Conservation (phyloP, 1,139 yeast species). For the Geotrichum europaeum region DNA sequence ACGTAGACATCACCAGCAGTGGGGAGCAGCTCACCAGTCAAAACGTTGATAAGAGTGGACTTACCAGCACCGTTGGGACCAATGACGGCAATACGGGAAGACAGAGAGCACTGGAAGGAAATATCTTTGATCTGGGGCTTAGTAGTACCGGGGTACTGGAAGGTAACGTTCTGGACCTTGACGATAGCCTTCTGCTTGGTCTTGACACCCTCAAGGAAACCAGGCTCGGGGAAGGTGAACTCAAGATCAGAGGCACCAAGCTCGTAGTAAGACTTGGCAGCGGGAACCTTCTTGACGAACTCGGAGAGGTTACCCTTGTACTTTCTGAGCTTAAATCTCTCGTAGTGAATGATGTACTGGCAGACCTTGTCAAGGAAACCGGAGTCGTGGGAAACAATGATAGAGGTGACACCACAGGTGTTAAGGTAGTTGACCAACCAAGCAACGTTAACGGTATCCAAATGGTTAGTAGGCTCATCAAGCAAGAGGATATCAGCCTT, state of each 20-base stretch:
- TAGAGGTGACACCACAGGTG: constrained; percentile 97
- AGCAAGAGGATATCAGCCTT: constrained; percentile 96
- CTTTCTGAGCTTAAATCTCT: constrained; percentile 98
- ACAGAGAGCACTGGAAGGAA: constrained; percentile 96
- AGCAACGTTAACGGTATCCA: constrained; percentile 98
- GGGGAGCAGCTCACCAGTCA: constrained; percentile 99
- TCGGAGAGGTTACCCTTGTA: constrained; percentile 99
- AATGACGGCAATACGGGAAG: constrained; percentile 99
- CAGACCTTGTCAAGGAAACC: constrained; percentile 97
- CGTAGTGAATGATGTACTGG: constrained; percentile 98
- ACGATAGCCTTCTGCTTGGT: constrained; percentile 99
- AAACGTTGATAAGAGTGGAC: constrained; percentile 94
- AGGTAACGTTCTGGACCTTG: constrained; percentile 91
- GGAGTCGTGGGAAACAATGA: constrained; percentile 98
- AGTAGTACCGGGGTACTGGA: constrained; percentile 98
- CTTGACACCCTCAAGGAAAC: constrained; percentile 99
- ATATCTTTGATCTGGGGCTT: constrained; percentile 90
- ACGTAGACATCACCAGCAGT: constrained; percentile 97
- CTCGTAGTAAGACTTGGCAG: constrained; percentile 98
- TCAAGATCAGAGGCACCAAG: constrained; percentile 96
- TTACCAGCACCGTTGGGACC: constrained; percentile 99
- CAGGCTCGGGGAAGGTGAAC: constrained; percentile 98
- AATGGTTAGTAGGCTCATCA: constrained; percentile 99
- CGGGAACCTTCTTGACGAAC: constrained; percentile 97
- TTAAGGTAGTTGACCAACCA: constrained; percentile 99